These are phyloP conservation scores for Tolypocladium album DNA, from an alignment of 2,329 filamentous ascomycete species.

Conservation along the genomic window DNA sequence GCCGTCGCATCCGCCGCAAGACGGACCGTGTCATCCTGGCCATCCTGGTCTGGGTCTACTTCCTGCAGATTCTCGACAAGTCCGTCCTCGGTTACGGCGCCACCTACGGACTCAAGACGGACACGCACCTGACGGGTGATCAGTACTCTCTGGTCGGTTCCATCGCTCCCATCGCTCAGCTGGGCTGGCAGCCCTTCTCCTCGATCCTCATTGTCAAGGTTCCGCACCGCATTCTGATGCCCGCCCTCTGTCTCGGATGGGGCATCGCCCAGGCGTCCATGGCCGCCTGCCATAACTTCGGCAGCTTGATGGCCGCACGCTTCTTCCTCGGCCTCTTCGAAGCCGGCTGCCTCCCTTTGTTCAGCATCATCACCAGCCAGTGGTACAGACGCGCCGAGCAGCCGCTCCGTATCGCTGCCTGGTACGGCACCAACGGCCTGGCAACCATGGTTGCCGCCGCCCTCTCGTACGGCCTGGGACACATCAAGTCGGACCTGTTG, in stretches of 20 bases:
- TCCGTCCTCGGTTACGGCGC: slow-evolving; percentile 45
- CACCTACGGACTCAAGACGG: slow-evolving; percentile 40
- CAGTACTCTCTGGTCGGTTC: slow-evolving; percentile 48
- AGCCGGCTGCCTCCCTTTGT: slow-evolving; percentile 38
- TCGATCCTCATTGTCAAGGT: slow-evolving; percentile 50
- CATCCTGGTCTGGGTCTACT: slow-evolving; percentile 48
- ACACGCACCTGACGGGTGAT: slow-evolving; percentile 38
- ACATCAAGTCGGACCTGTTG: slow-evolving; percentile 27
- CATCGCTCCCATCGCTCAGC: slow-evolving; percentile 47
- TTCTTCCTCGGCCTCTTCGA: slow-evolving; percentile 39
- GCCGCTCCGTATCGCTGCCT: slow-evolving; percentile 51
- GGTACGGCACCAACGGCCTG: slow-evolving; percentile 53
- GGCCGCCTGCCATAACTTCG: slow-evolving; percentile 36
- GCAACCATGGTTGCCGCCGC: slow-evolving; percentile 46
- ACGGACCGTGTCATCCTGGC: slow-evolving; percentile 48
- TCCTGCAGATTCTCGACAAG: slow-evolving; percentile 50
- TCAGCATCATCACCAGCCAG: slow-evolving; percentile 34
- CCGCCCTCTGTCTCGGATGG: slow-evolving; percentile 33
- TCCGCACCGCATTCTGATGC: slow-evolving; percentile 48
- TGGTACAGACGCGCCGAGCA: slow-evolving; percentile 45
- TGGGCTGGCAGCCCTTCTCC: slow-evolving; percentile 50
- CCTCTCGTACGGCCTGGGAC: slow-evolving; percentile 45
- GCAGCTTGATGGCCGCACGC: slow-evolving; percentile 34
- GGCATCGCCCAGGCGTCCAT: slow-evolving; percentile 31
- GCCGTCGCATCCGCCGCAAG: slow-evolving; percentile 42